phyloP scores from a whole-genome alignment of 495 filamentous ascomycete genomes.

The Tricharina praecox region DNA sequence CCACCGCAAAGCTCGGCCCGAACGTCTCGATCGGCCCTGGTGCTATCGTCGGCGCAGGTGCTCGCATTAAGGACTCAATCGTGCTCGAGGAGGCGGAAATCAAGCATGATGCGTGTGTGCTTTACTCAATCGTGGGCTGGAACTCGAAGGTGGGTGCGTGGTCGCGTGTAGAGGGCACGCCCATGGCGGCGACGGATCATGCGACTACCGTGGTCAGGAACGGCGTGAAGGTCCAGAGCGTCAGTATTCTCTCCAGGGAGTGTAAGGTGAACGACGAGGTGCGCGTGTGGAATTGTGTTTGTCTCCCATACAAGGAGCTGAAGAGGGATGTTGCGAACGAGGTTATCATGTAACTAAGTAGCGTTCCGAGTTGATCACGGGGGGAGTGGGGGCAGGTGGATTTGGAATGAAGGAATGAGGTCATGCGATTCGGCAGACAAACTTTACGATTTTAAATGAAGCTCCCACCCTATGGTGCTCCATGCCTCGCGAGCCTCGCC shows the following conservation, averaged over 20 bases:
- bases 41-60: constrained; percentile 68
- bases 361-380: too few species aligned
- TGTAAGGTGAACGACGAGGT: constrained; percentile 90
- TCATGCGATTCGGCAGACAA: too few species aligned
- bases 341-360: constrained; percentile 70
- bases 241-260: constrained; percentile 95
- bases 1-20: constrained; percentile 87
- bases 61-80: constrained; percentile 86
- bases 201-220: constrained; percentile 91
- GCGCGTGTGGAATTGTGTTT: constrained; percentile 94
- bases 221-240: constrained; percentile 95
- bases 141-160: constrained; percentile 88
- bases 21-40: constrained; percentile 92
- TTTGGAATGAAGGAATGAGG: too few species aligned
- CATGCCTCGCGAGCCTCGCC: too few species aligned
- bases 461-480: too few species aligned
- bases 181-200: constrained; percentile 76
- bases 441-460: too few species aligned
- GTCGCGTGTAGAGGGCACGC: constrained; percentile 93
- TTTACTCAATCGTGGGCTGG: constrained; percentile 97
- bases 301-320: constrained; percentile 93
- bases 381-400: too few species aligned
- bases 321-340: constrained; percentile 94
- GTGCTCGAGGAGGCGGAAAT: constrained; percentile 91
- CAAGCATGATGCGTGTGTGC: constrained; percentile 87